Evolutionary conservation across 2,329 filamentous ascomycete species (phyloP).

Genomic region (Hysterium pulicare): DNA sequence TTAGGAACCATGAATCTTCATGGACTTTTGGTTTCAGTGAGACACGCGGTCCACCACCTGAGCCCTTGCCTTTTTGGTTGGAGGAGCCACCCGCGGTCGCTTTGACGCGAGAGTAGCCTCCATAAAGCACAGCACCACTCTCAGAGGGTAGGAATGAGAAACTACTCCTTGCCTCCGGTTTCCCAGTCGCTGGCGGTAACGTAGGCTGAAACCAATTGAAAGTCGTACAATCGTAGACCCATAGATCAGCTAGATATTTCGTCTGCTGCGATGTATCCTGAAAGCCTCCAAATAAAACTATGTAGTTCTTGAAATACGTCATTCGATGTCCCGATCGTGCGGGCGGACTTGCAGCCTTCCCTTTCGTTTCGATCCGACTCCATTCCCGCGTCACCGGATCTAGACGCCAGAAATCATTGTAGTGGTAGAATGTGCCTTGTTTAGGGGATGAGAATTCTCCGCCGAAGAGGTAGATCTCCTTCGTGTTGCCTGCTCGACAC

Average conservation of each 20-base stretch:
- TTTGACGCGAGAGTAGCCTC: slow-evolving; percentile 92
- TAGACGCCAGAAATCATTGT: slow-evolving; percentile 96
- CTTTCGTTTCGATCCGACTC: slow-evolving; percentile 79
- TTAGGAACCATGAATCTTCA: slow-evolving; percentile 90
- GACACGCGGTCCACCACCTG: slow-evolving; percentile 61
- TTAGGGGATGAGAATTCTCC: slow-evolving; percentile 96
- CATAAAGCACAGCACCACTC: slow-evolving; percentile 82
- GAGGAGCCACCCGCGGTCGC: slow-evolving; percentile 53
- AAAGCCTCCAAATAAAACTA: slow-evolving; percentile 93
- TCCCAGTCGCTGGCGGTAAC: slow-evolving; percentile 73
- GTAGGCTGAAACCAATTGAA: slow-evolving; percentile 79
- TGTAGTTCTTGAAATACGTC: slow-evolving; percentile 96
- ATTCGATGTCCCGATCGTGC: slow-evolving; percentile 91
- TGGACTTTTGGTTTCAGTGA: slow-evolving; percentile 84
- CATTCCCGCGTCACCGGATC: slow-evolving; percentile 84
- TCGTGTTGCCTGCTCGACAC: slow-evolving; percentile 83
- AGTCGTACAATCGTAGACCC: slow-evolving; percentile 89
- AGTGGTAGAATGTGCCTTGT: slow-evolving; percentile 98
- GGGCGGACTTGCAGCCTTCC: slow-evolving; percentile 74
- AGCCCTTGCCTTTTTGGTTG: slow-evolving; percentile 47
- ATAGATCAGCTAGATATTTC: slow-evolving; percentile 88
- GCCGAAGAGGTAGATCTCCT: slow-evolving; percentile 86
- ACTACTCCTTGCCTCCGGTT: slow-evolving; percentile 85
- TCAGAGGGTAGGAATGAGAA: slow-evolving; percentile 93
- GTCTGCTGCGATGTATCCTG: slow-evolving; percentile 95